Evolutionary conservation across 257 asterid species (phyloP).

Genomic region (Scutellaria barbata): DNA sequence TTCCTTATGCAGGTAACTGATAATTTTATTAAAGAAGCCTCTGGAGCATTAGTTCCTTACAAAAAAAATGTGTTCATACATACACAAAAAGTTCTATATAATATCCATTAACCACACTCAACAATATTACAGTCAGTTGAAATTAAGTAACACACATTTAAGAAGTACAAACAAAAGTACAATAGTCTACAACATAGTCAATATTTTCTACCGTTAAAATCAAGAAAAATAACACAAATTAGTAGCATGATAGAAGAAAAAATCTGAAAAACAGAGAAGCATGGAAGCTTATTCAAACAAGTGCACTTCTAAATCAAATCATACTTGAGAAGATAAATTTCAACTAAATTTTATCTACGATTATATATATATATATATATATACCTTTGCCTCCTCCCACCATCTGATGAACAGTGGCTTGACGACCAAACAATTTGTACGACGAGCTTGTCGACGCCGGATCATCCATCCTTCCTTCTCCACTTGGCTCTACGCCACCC

Average conservation of each 20-base stretch:
- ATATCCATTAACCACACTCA: too few species aligned
- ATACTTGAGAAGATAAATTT: constrained; percentile 1
- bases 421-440: constrained; percentile 58
- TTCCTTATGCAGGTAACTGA: too few species aligned
- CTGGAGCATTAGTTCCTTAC: too few species aligned
- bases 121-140: too few species aligned
- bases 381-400: constrained; percentile 86
- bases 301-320: constrained; percentile 11
- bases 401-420: constrained; percentile 66
- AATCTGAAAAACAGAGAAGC: neutral
- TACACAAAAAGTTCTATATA: too few species aligned
- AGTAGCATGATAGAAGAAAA: constrained; percentile 18
- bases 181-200: too few species aligned
- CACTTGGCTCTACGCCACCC: constrained; percentile 53
- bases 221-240: constrained; percentile 12
- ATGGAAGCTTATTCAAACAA: constrained; percentile 11
- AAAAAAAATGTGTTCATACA: too few species aligned
- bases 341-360: neutral
- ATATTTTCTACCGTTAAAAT: neutral
- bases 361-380: neutral
- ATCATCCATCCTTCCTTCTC: constrained; percentile 52
- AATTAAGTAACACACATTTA: too few species aligned
- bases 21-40: too few species aligned
- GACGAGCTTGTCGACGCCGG: constrained; percentile 59
- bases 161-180: too few species aligned